A percentile compares a stretch with the other conserved stretches of the same genome.
phyloP scores from a whole-genome alignment of 345 rosid genomes.

The Eucalyptus regnans region DNA sequence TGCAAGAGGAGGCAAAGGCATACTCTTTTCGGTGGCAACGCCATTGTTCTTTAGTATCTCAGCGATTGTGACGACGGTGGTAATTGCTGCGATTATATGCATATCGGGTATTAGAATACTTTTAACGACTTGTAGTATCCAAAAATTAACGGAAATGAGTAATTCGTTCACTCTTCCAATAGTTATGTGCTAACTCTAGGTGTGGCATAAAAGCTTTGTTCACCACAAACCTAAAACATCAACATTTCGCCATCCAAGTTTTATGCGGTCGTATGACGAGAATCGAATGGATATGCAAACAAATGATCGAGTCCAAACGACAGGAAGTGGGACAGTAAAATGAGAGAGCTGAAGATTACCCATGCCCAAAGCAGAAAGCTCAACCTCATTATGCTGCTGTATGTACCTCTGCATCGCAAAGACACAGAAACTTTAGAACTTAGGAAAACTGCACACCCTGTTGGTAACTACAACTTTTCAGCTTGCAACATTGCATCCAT shows the following conservation, averaged over 20 bases:
- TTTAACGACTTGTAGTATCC: neutral
- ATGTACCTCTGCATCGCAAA: slow-evolving; percentile 58
- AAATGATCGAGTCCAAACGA: neutral
- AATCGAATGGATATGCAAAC: neutral
- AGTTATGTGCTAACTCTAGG: neutral
- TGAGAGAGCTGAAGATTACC: slow-evolving; percentile 23
- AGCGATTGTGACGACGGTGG: slow-evolving; percentile 74
- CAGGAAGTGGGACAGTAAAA: neutral
- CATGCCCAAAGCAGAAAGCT: slow-evolving; percentile 94
- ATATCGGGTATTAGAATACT: neutral
- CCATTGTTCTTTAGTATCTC: slow-evolving; percentile 94
- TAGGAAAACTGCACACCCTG: neutral
- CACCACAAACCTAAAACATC: neutral
- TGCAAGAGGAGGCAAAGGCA: neutral
- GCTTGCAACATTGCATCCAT: neutral
- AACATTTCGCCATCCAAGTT: neutral
- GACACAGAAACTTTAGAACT: neutral
- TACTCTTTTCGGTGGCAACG: slow-evolving; percentile 79
- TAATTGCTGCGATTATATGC: slow-evolving; percentile 30
- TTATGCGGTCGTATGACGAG: neutral
- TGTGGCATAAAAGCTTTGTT: neutral
- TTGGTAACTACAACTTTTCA: neutral
- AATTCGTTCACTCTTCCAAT: neutral
- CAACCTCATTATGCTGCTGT: slow-evolving; percentile 83
- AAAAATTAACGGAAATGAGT: neutral